phyloP scores from a whole-genome alignment of 371 early-diverging fungal genomes.

The Haplosporangium sp. region DNA sequence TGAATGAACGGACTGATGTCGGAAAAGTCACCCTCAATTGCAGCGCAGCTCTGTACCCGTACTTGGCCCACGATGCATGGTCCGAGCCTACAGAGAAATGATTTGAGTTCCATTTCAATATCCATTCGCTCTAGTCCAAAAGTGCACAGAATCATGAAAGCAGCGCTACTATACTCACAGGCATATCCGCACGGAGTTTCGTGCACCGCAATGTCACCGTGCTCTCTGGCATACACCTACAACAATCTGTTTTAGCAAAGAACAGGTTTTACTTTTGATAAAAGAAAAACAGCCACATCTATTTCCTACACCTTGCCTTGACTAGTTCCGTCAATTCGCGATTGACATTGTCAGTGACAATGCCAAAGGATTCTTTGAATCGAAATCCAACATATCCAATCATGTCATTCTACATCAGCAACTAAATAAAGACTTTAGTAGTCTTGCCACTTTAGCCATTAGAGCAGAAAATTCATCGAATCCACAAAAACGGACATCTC shows the following conservation, averaged over 20 bases:
- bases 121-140: no score
- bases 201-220: constrained; percentile 64
- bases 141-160: not conserved
- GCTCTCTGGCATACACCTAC: constrained; percentile 39
- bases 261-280: not conserved
- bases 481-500: not conserved
- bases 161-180: constrained; percentile 32
- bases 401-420: constrained; percentile 67
- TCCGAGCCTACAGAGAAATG: constrained; percentile 63
- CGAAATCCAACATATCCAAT: constrained; percentile 82
- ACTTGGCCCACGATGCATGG: constrained; percentile 92
- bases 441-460: not conserved
- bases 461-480: no score
- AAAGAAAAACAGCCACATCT: not conserved
- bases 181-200: constrained; percentile 80
- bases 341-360: constrained; percentile 87
- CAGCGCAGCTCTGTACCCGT: constrained; percentile 86
- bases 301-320: constrained; percentile 23
- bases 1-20: constrained; percentile 81
- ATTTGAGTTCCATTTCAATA: not conserved
- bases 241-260: not conserved
- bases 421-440: not conserved
- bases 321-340: constrained; percentile 74
- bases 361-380: constrained; percentile 73
- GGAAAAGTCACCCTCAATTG: constrained; percentile 85